Evolutionary conservation across 1,139 yeast genomes (phyloP).

Genomic region (Yarrowia galli): DNA sequence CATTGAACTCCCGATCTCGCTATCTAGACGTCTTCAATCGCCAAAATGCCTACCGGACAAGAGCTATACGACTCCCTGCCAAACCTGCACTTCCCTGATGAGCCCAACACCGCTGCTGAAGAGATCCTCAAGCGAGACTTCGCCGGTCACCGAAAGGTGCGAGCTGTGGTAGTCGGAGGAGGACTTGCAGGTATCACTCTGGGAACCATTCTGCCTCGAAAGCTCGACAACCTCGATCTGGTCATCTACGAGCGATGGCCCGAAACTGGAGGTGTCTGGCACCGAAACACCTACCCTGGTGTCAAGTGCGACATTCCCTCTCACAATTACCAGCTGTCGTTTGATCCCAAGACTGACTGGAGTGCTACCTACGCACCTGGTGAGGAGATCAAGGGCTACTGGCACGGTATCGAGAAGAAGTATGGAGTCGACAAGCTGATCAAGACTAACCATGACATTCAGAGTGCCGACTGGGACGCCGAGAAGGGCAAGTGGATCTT

Average conservation of each 20-base stretch:
- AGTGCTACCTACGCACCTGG: slow-evolving; percentile 44
- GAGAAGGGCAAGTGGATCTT: slow-evolving; percentile 44
- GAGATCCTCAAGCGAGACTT: slow-evolving; percentile 34
- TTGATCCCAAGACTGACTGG: slow-evolving; percentile 48
- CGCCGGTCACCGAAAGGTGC: slow-evolving; percentile 36
- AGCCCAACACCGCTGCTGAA: slow-evolving; percentile 34
- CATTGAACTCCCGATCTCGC: background rate
- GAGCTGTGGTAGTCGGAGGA: slow-evolving; percentile 41
- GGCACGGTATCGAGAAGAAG: slow-evolving; percentile 44
- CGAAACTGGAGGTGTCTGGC: slow-evolving; percentile 48
- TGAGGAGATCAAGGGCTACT: slow-evolving; percentile 45
- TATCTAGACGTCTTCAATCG: background rate
- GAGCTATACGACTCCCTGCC: slow-evolving; percentile 32
- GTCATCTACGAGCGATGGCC: slow-evolving; percentile 45
- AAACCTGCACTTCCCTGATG: slow-evolving; percentile 31
- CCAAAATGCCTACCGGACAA: slow-evolving; percentile 30
- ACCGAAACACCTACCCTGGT: slow-evolving; percentile 46
- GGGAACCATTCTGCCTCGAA: slow-evolving; percentile 40
- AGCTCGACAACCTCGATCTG: slow-evolving; percentile 40
- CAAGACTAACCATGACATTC: slow-evolving; percentile 42
- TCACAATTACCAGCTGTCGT: slow-evolving; percentile 46
- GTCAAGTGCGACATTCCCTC: slow-evolving; percentile 47
- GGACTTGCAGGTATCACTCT: slow-evolving; percentile 43
- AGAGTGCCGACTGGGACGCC: slow-evolving; percentile 44
- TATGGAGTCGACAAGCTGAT: slow-evolving; percentile 43